phyloP scores from a whole-genome alignment of 2,329 filamentous ascomycete species.

The Colletotrichum scovillei region DNA sequence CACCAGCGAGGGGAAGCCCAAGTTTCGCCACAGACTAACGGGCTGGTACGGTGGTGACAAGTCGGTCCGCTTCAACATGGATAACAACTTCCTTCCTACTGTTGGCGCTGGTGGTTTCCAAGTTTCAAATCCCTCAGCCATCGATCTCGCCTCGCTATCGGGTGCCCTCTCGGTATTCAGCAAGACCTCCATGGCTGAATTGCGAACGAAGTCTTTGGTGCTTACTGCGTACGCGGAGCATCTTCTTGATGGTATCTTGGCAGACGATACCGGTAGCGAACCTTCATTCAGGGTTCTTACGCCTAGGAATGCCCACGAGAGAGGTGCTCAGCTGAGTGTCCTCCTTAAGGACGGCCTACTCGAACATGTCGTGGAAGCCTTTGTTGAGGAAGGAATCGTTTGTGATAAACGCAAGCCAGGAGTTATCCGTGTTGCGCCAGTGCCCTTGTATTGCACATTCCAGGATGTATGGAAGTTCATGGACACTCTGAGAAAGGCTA shows the following conservation, averaged over 20 bases:
- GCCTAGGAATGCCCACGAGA: constrained; percentile 72
- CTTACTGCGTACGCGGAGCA: constrained; percentile 83
- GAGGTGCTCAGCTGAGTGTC: constrained; percentile 85
- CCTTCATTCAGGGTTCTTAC: constrained; percentile 74
- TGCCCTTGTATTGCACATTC: constrained; percentile 86
- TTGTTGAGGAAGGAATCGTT: constrained; percentile 78
- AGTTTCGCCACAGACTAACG: constrained; percentile 70
- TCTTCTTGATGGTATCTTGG: constrained; percentile 63
- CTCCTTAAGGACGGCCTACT: constrained; percentile 75
- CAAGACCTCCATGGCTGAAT: constrained; percentile 73
- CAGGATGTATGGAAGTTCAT: constrained; percentile 72
- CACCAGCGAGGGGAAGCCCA: constrained; percentile 52
- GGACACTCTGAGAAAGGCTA: constrained; percentile 49
- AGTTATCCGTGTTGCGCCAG: constrained; percentile 85
- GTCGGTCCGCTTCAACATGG: constrained; percentile 76
- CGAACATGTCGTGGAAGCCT: constrained; percentile 71
- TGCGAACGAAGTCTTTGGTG: constrained; percentile 77
- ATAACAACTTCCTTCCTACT: constrained; percentile 77
- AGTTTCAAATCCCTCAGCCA: constrained; percentile 78
- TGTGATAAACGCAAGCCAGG: constrained; percentile 88
- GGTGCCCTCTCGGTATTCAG: constrained; percentile 81
- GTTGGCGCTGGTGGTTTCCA: constrained; percentile 80
- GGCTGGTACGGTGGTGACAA: constrained; percentile 86
- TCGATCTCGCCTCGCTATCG: constrained; percentile 81
- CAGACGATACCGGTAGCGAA: constrained; percentile 42